These are phyloP conservation scores for Aspergillus novofumigatus DNA, from an alignment of 2,329 filamentous ascomycete species.

Conservation along the genomic window DNA sequence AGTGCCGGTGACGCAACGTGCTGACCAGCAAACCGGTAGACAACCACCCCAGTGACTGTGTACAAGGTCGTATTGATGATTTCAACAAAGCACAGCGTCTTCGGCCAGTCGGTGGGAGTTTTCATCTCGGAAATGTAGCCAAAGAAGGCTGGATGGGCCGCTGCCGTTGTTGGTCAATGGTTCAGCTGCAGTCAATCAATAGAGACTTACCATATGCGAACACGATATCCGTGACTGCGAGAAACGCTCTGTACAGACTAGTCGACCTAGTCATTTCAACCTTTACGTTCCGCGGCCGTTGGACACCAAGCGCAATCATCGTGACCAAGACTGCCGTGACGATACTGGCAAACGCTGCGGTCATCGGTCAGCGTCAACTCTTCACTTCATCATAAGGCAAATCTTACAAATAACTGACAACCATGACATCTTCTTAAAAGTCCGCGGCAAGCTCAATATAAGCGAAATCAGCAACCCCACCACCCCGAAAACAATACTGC, in stretches of 20 bases:
- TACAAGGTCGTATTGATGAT: conserved; percentile 57
- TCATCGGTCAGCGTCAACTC: neutral
- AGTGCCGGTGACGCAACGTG: conserved; percentile 62
- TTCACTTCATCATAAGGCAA: neutral
- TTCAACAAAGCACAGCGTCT: conserved; percentile 59
- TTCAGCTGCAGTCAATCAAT: conserved; percentile 22
- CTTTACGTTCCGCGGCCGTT: conserved; percentile 34
- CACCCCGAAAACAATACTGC: conserved; percentile 58
- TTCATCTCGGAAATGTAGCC: conserved; percentile 61
- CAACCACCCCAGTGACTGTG: conserved; percentile 59
- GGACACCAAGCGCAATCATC: conserved; percentile 59
- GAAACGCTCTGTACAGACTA: conserved; percentile 51
- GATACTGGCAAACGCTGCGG: conserved; percentile 57
- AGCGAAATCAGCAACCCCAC: conserved; percentile 55
- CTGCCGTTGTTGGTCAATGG: conserved; percentile 13
- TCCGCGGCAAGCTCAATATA: conserved; percentile 55
- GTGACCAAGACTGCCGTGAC: conserved; percentile 59
- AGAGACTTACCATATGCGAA: conserved; percentile 57
- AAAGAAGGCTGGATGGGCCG: conserved; percentile 62
- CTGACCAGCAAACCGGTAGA: conserved; percentile 62
- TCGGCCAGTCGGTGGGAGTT: conserved; percentile 55
- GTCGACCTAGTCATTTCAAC: conserved; percentile 34
- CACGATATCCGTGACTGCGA: conserved; percentile 62
- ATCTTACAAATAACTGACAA: conserved; percentile 52
- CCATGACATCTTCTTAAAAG: conserved; percentile 57